Evolutionary conservation across 768 basidiomycete genomes (phyloP).

Genomic region (Boletus fagicola): DNA sequence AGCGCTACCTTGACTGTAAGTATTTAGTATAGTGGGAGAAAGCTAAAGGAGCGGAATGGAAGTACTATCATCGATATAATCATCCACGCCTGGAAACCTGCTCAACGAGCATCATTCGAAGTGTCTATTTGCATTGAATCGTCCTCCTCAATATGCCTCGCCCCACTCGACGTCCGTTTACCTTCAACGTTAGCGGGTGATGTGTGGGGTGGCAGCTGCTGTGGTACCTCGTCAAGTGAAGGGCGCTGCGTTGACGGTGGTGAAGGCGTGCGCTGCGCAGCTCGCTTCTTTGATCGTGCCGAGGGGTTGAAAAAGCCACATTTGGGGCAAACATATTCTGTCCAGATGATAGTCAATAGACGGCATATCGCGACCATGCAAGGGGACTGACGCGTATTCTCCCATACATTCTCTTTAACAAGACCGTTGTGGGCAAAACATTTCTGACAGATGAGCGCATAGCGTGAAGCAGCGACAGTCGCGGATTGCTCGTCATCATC

Average conservation of each 20-base stretch:
- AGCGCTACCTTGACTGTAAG: conserved; percentile 2
- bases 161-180: background rate
- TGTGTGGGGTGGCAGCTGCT: background rate
- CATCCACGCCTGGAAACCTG: background rate
- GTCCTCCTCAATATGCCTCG: background rate
- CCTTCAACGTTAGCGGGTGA: background rate
- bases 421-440: conserved; percentile 90
- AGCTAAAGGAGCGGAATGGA: conserved; percentile 9
- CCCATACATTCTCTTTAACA: conserved; percentile 78
- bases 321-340: conserved; percentile 85
- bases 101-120: conserved; percentile 9
- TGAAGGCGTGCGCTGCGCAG: conserved; percentile 27
- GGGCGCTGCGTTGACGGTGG: conserved; percentile 19
- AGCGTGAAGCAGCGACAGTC: conserved; percentile 46
- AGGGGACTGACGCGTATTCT: conserved; percentile 68
- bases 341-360: conserved; percentile 3
- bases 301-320: conserved; percentile 80
- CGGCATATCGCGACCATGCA: background rate
- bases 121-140: conserved; percentile 14
- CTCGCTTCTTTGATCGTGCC: conserved; percentile 32
- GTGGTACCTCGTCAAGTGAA: conserved; percentile 11
- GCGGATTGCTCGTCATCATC: conserved; percentile 58
- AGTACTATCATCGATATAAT: background rate
- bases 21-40: background rate
- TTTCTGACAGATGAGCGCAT: conserved; percentile 84